Base-by-base conservation (phyloP, 1,284 basidiomycete species). In the Mycena sp. region DNA sequence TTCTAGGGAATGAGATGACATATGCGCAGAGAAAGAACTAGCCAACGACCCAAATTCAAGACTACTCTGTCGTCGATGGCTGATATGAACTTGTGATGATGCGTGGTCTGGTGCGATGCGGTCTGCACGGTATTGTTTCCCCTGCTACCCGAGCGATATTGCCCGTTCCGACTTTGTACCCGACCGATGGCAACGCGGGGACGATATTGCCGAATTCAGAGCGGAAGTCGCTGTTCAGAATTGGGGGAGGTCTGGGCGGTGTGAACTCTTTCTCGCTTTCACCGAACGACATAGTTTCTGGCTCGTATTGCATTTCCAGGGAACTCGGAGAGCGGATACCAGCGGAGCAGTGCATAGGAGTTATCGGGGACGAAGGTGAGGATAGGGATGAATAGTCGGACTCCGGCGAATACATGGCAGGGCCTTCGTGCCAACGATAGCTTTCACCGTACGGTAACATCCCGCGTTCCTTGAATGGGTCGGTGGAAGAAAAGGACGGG, bases 131-230 rank as follows among this genome's bases (percentile, higher is more conserved):
- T 7, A 35, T 3, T 49, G 25, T 44, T 50, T 9, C 25, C 46
- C 17, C 38, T 30, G 7, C 28, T 10, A 10, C 38, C n/a, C 16
- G 28, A 46, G 25, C 19, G 28, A 41, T 21, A 29, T 19, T 4
- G 3, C 26, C 23, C 10, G 37, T 21, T 38, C 29, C 14, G 50
- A 6, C 7, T 37, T 28, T 30, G 16, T 51, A 38, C 26, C 21
- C 37, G 25, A 3, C 30, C 5, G 26, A 38, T 37, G 23, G 25
- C 7, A 30, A n/a, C n/a, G n/a, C n/a, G 1, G 37, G 53, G 25
- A 37, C 21, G 16, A 62, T 35, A 26, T 30, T 43, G 14, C 54
- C 43, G 28, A 53, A 63, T 29, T 58, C 61, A 9, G 61, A 53
- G 6, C 19, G n/a, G 9, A 63, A 63, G 11, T 37, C 49, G n/a